Base-by-base conservation (phyloP, 345 rosid species). In the Moringa oleifera region DNA sequence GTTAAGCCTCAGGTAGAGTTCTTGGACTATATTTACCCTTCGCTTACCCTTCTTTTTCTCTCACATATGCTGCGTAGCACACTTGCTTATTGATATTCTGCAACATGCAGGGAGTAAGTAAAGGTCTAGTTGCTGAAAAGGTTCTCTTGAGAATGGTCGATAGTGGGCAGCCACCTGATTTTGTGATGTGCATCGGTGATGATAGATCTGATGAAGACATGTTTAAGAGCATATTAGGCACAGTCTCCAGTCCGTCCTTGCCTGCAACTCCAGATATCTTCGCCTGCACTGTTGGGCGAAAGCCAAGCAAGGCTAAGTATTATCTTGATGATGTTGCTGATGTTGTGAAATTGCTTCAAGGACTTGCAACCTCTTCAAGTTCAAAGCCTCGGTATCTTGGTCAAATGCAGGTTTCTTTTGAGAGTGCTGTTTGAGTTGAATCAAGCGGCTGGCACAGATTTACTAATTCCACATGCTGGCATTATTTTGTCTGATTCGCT, bases 171-270 rank as follows among this genome's bases (percentile, higher is more conserved):
- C 72, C 86, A 49, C 97, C 93, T 6, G 96, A 88, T 67, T 86
- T 88, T 71, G 89, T 91, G 47, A 76, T 88, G 84, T 91, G 97
- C 64, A 73, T 88, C 61, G 96, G 96, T 24, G 97, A 91, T 65
- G 97, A 91, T 75, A 80, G 82, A 82, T 90, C 95, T 20, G 97
- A 90, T 66, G 95, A 90, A 62, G 97, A 90, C 75, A 90, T 90
- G 97, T 91, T 91, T 66, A 85, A 87, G 74, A 85, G 90, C 78
- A 84, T 88, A 72, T 68, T 74, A 46, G 78, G 73, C 68, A 75
- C 79, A n/a, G 75, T 77, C 60, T 73, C 81, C 28, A 57, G 71
- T 68, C 78, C 85, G 3, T 79, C 82, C 25, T 71, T 82, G 63
- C 85, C 84, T n/a, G 59, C 50, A 51, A 59, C 77, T 65, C 95